Conservation (phyloP, 2,329 filamentous ascomycete species). For the Fonsecaea multimorphosa region DNA sequence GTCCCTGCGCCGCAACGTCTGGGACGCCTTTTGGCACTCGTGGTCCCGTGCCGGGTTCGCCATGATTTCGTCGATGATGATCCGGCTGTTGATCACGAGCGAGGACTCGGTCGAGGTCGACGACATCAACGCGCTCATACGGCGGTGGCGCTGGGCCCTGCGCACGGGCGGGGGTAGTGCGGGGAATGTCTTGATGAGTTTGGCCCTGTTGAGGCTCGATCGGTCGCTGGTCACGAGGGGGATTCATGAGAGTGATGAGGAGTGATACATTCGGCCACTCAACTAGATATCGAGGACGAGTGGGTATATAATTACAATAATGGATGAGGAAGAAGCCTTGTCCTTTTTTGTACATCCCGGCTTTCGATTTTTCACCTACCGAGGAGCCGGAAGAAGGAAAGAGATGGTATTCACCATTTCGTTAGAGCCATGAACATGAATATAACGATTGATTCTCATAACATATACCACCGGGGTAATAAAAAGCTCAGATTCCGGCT, state of each 20-base stretch:
- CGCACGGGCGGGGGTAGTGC: slow-evolving; percentile 18
- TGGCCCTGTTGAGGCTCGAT: slow-evolving; percentile 19
- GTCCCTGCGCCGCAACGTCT: slow-evolving; percentile 6
- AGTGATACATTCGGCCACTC: too few relatives aligned
- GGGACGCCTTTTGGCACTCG: slow-evolving; percentile 29
- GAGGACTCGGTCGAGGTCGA: slow-evolving; percentile 8
- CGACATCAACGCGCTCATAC: slow-evolving; percentile 19
- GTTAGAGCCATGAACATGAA: too few relatives aligned
- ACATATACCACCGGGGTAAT: too few relatives aligned
- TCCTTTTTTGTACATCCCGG: too few relatives aligned
- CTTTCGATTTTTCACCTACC: too few relatives aligned
- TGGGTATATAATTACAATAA: too few relatives aligned
- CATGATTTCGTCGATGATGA: slow-evolving; percentile 20
- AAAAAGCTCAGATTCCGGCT: too few relatives aligned
- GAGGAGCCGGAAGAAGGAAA: too few relatives aligned
- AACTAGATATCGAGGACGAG: too few relatives aligned
- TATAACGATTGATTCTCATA: too few relatives aligned
- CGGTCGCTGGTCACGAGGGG: slow-evolving; percentile 13
- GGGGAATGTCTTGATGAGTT: slow-evolving; percentile 21
- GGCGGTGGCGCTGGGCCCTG: slow-evolving; percentile 23
- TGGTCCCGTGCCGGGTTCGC: slow-evolving; percentile 23
- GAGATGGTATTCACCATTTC: too few relatives aligned
- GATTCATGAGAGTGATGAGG: slow-evolving; percentile 21
- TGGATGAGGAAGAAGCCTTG: too few relatives aligned
- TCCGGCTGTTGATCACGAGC: slow-evolving; percentile 18